A percentile compares a stretch with the other conserved stretches of the same genome.
Conservation (phyloP, 805 yeast genomes). For the Metschnikowia similis region DNA sequence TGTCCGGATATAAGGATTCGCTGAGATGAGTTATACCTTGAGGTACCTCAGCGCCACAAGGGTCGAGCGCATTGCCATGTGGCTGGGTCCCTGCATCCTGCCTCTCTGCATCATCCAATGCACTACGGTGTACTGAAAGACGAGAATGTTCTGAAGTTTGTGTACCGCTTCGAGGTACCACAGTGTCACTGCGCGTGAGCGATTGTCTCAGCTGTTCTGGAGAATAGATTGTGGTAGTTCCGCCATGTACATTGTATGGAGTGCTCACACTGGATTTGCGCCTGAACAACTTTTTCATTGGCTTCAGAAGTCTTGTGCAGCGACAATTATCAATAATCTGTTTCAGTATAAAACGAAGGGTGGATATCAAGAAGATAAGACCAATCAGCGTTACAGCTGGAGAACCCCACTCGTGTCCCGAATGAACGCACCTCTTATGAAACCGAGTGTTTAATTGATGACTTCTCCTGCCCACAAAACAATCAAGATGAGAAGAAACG, state of each 20-base stretch:
- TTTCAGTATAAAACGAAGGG: background rate
- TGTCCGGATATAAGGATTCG: background rate
- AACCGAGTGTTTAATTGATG: too few relatives aligned
- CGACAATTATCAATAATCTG: too few relatives aligned
- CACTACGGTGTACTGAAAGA: background rate
- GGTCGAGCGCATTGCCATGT: background rate
- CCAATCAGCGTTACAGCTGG: background rate
- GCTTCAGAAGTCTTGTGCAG: background rate
- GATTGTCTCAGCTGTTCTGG: background rate
- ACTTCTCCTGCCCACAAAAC: too few relatives aligned
- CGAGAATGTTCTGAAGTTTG: background rate
- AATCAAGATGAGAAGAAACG: background rate
- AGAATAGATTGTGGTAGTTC: background rate
- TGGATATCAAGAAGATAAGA: background rate
- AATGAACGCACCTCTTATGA: background rate
- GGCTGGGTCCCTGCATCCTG: too few relatives aligned
- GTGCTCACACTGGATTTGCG: slow-evolving; percentile 6
- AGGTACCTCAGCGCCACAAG: background rate
- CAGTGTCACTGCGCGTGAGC: background rate
- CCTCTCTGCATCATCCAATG: background rate
- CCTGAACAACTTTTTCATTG: slow-evolving; percentile 6
- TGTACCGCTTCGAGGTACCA: background rate
- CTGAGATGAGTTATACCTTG: background rate
- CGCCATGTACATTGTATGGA: background rate
- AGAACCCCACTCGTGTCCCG: background rate